These are phyloP conservation scores for Cardamine chenopodiifolia DNA, from an alignment of 345 rosid species.

Conservation along the genomic window DNA sequence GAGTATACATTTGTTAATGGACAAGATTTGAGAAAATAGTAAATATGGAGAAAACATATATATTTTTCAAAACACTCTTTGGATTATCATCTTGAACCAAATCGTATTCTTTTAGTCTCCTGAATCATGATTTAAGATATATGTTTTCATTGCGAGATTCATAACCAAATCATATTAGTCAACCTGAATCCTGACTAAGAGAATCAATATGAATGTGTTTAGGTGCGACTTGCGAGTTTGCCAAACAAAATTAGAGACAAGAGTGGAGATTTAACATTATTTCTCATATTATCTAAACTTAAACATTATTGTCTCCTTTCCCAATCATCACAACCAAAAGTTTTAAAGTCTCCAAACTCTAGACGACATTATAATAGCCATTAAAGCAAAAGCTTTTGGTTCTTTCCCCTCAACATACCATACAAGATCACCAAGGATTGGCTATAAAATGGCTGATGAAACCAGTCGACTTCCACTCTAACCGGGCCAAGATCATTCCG, in stretches of 20 bases:
- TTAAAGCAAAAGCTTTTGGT: background rate
- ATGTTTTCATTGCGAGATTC: background rate
- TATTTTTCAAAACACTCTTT: too few species aligned
- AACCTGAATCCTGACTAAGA: background rate
- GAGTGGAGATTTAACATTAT: conserved; percentile 2
- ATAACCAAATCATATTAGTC: background rate
- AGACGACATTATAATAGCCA: background rate
- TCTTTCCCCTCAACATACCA: background rate
- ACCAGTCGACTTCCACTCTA: background rate
- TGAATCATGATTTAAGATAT: background rate
- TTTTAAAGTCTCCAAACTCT: conserved; percentile 6
- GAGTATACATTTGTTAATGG: background rate
- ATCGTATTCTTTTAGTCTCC: background rate
- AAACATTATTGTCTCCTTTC: conserved; percentile 9
- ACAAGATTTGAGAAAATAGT: background rate
- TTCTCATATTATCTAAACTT: background rate
- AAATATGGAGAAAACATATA: background rate
- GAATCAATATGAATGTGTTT: background rate
- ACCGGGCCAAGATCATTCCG: background rate
- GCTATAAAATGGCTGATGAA: conserved; percentile 3
- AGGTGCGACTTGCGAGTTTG: background rate
- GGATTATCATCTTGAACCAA: background rate
- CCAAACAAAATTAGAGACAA: background rate
- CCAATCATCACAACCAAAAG: conserved; percentile 10
- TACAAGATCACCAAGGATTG: background rate